phyloP scores from a whole-genome alignment of 2,329 filamentous ascomycete genomes.

The Arthrocladium fulminans region DNA sequence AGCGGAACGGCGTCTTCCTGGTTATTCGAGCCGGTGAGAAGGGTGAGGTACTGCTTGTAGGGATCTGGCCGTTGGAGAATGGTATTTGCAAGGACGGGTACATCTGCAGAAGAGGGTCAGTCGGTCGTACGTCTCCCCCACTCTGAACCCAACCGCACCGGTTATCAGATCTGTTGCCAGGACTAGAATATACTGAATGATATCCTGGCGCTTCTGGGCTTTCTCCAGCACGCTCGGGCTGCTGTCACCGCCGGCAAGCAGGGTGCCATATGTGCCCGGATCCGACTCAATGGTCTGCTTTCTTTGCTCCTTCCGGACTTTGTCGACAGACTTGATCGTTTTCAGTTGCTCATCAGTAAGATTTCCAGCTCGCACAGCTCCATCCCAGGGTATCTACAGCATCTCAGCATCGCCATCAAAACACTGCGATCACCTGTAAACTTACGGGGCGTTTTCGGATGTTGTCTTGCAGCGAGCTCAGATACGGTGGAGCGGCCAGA shows the following conservation, averaged over 20 bases:
- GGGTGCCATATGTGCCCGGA: slow-evolving; percentile 65
- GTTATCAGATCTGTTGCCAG: slow-evolving; percentile 79
- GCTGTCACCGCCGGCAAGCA: slow-evolving; percentile 63
- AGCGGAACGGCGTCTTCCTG: slow-evolving; percentile 81
- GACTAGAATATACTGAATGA: slow-evolving; percentile 91
- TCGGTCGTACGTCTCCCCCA: neutral
- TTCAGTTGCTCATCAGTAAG: slow-evolving; percentile 89
- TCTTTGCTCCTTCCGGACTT: slow-evolving; percentile 85
- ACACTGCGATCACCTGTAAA: neutral
- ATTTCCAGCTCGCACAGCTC: slow-evolving; percentile 83
- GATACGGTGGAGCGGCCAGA: slow-evolving; percentile 71
- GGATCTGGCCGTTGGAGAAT: slow-evolving; percentile 63
- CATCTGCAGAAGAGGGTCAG: slow-evolving; percentile 47
- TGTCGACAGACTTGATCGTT: slow-evolving; percentile 94
- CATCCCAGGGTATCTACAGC: slow-evolving; percentile 78
- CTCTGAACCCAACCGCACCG: slow-evolving; percentile 41
- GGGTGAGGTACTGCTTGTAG: slow-evolving; percentile 70
- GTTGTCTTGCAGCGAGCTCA: slow-evolving; percentile 86
- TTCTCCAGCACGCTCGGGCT: slow-evolving; percentile 73
- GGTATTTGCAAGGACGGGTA: slow-evolving; percentile 66
- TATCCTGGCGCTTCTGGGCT: slow-evolving; percentile 75
- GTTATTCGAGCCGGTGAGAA: slow-evolving; percentile 74
- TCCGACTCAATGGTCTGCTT: slow-evolving; percentile 73
- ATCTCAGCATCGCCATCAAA: neutral
- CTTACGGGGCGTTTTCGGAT: slow-evolving; percentile 70